These are phyloP conservation scores for Nakazawaea pomicola DNA, from an alignment of 805 yeast genomes.

Conservation along the genomic window DNA sequence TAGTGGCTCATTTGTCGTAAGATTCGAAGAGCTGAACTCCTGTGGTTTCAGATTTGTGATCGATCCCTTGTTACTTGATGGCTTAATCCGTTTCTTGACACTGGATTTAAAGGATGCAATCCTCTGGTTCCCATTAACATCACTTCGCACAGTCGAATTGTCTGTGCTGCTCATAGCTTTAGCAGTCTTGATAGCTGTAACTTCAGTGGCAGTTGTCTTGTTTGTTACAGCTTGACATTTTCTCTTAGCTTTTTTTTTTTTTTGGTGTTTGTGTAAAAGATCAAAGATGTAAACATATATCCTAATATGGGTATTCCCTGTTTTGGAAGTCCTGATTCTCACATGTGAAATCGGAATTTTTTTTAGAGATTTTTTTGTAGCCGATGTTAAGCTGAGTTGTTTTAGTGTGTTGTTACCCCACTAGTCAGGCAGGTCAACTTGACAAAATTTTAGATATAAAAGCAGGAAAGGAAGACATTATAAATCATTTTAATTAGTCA, in stretches of 20 bases:
- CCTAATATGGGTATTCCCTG: not conserved
- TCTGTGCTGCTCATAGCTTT: no score
- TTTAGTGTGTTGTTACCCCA: no score
- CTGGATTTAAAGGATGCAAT: not conserved
- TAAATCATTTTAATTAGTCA: not conserved
- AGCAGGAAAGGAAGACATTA: no score
- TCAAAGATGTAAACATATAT: not conserved
- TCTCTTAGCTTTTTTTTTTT: not conserved
- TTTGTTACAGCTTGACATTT: no score
- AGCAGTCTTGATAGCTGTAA: no score
- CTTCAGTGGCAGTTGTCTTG: no score
- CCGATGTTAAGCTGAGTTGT: no score
- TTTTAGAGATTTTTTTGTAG: not conserved
- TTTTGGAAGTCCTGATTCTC: not conserved
- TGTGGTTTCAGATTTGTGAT: not conserved
- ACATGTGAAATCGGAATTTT: conserved; percentile 1
- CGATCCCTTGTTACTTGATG: not conserved
- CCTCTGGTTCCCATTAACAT: not conserved
- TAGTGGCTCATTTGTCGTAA: no score
- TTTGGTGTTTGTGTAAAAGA: not conserved
- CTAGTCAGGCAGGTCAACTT: no score
- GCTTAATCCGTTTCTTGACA: conserved; percentile 4
- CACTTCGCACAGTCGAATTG: not conserved
- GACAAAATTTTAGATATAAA: no score
- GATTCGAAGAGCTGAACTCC: not conserved